Base-by-base conservation (phyloP, 2,329 filamentous ascomycete species). In the Phialemoniopsis sp. region DNA sequence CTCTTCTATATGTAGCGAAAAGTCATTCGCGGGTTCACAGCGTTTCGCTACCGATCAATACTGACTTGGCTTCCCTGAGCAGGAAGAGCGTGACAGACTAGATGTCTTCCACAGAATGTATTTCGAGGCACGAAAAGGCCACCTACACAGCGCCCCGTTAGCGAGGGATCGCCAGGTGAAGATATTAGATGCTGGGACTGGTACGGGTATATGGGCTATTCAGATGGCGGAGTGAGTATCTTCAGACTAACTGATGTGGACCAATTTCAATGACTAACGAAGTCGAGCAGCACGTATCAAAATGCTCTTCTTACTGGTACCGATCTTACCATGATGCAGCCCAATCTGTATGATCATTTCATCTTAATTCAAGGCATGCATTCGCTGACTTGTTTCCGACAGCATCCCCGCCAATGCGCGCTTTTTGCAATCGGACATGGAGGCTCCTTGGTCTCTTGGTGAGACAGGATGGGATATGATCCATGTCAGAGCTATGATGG, bases 121-220 rank as follows among this genome's bases (percentile, higher is more conserved):
- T 53, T 68, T 73, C 13, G 75, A 85, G 15, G 79, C 79, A 36
- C 79, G 84, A 46, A 68, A 73, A 29, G 59, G 70, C 3, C 53
- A 31, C n/a, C 40, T 62, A 10, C 57, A 59, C 29, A 48, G 37
- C 15, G 49, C 55, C 2, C 63, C 64, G 3, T 62, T 66, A 38
- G 28, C 42, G 39, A 18, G 32, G 21, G n/a, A 42, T 41, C 28
- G 42, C n/a, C 13, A 21, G 15, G 46, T 47, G 4, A 39, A 36
- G 37, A 70, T 85, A 35, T 56, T 85, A 32, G 81, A 85, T 53
- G 57, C 95, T 39, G 91, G 89, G 32, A 90, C 85, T 46, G 91
- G 90, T 15, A 95, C 89, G 1, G 89, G 89, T 30, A 91, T 95
- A 45, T 97, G 91, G 91, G 80, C 85, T 31, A 87, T 94, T 51